A percentile compares a stretch with the other conserved stretches of the same genome.
Conservation (phyloP, 106 monocot genomes). For the Posidonia australis region DNA sequence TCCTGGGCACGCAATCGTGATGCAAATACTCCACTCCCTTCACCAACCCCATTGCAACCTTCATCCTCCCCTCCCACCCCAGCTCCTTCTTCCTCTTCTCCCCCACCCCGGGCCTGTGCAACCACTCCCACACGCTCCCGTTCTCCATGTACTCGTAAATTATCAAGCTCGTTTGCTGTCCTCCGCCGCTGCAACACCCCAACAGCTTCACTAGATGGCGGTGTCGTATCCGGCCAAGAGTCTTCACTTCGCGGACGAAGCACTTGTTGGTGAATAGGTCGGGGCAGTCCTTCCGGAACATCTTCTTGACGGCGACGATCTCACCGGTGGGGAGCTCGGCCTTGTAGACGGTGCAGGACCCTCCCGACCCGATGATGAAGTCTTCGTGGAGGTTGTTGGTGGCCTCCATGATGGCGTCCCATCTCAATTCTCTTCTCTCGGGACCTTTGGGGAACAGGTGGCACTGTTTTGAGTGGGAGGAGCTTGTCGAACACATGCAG, state of each 20-base stretch:
- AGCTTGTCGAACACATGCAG: constrained; percentile 40
- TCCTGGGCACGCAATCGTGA: constrained; percentile 68
- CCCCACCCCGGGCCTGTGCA: constrained; percentile 34
- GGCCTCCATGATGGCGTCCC: constrained; percentile 71
- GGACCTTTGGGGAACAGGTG: constrained; percentile 48
- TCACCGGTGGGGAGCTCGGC: constrained; percentile 64
- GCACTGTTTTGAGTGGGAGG: constrained; percentile 15
- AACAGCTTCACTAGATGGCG: constrained; percentile 83
- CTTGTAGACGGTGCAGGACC: constrained; percentile 67
- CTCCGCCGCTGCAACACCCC: constrained; percentile 24
- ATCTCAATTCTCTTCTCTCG: constrained; percentile 55
- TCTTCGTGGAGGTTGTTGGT: constrained; percentile 69
- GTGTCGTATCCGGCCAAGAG: constrained; percentile 70
- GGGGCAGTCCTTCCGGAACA: constrained; percentile 18
- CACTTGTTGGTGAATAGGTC: constrained; percentile 39
- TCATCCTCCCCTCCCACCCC: constrained; percentile 56
- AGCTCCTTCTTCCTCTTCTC: constrained; percentile 41
- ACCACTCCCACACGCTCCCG: constrained; percentile 85
- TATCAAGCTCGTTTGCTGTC: constrained; percentile 21
- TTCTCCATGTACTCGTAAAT: constrained; percentile 96
- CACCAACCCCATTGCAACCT: constrained; percentile 59
- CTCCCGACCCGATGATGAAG: constrained; percentile 67
- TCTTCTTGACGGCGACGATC: constrained; percentile 71
- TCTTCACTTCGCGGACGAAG: constrained; percentile 69
- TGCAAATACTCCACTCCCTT: constrained; percentile 91